Percentiles rank a stretch among this genome's conserved stretches.
Conservation (phyloP, 1,139 yeast species). For the Pneumocystis sp. region DNA sequence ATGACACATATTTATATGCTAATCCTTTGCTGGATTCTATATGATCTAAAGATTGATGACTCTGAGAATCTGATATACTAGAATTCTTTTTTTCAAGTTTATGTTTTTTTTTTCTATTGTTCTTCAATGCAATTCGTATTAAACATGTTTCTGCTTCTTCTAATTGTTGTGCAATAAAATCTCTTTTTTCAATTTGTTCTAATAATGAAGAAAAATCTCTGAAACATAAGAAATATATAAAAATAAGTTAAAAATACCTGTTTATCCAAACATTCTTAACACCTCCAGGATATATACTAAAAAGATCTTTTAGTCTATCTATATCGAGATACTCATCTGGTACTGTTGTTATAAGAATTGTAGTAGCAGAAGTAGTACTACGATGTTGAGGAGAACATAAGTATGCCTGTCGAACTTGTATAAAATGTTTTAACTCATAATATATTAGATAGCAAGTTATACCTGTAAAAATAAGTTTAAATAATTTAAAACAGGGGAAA, state of each 20-base stretch:
- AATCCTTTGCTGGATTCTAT: slow-evolving; percentile 7
- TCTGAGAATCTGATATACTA: slow-evolving; percentile 18
- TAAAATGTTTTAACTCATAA: slow-evolving; percentile 67
- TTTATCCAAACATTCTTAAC: slow-evolving; percentile 54
- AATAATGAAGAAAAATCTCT: slow-evolving; percentile 30
- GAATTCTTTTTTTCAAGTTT: slow-evolving; percentile 12
- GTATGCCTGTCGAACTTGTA: slow-evolving; percentile 66
- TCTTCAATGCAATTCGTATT: slow-evolving; percentile 45
- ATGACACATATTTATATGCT: slow-evolving; percentile 40
- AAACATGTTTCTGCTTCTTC: slow-evolving; percentile 57
- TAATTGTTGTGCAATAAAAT: slow-evolving; percentile 42
- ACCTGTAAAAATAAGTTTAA: slow-evolving; percentile 19
- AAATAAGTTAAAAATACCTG: slow-evolving; percentile 36
- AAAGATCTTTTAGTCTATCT: slow-evolving; percentile 42
- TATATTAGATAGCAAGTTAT: slow-evolving; percentile 53
- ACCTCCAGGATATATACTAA: slow-evolving; percentile 41
- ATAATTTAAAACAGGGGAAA: not conserved
- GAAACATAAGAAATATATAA: not conserved
- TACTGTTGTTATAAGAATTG: slow-evolving; percentile 65
- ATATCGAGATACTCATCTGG: slow-evolving; percentile 54
- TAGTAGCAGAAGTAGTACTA: slow-evolving; percentile 55
- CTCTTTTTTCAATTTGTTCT: slow-evolving; percentile 46
- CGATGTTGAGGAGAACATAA: slow-evolving; percentile 65
- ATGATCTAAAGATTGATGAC: slow-evolving; percentile 17
- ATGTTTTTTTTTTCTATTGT: slow-evolving; percentile 45